A percentile compares a stretch with the other conserved stretches of the same genome.
These are phyloP conservation scores for Leptographium flavum DNA, from an alignment of 2,329 filamentous ascomycete species.

Conservation along the genomic window DNA sequence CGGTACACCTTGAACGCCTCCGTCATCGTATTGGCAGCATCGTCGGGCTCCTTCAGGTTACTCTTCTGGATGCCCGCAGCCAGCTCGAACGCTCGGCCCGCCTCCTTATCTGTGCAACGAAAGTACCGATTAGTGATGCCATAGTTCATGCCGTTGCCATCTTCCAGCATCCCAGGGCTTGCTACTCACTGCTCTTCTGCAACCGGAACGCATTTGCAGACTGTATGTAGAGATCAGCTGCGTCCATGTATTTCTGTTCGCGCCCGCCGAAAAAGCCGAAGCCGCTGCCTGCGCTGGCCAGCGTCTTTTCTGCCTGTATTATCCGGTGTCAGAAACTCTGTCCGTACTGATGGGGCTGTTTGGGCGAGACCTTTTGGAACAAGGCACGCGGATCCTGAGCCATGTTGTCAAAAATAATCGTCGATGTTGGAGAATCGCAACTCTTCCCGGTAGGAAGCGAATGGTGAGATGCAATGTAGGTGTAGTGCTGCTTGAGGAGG, in stretches of 20 bases:
- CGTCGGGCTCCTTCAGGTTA: constrained; percentile 80
- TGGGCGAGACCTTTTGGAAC: constrained; percentile 53
- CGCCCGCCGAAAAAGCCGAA: constrained; percentile 83
- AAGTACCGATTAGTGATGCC: background rate
- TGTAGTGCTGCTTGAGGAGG: too few relatives aligned
- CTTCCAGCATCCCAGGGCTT: background rate
- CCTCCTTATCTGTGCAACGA: constrained; percentile 53
- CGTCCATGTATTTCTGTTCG: constrained; percentile 79
- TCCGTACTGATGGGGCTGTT: constrained; percentile 9
- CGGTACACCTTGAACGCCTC: constrained; percentile 95
- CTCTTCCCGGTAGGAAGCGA: too few relatives aligned
- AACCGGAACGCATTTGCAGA: constrained; percentile 86
- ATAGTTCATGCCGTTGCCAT: background rate
- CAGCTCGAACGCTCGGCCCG: constrained; percentile 73
- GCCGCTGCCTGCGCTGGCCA: constrained; percentile 58
- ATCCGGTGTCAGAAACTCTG: background rate
- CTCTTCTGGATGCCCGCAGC: constrained; percentile 68
- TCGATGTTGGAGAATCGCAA: background rate
- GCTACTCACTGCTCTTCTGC: constrained; percentile 59
- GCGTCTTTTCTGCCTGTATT: constrained; percentile 69
- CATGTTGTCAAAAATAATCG: constrained; percentile 3
- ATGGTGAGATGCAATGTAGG: too few relatives aligned
- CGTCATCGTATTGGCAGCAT: constrained; percentile 74
- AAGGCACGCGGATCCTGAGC: constrained; percentile 58
- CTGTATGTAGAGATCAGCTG: constrained; percentile 74